Evolutionary conservation across 169 alveolate species (phyloP), one percentile per base, ranked within the genome.

Genomic region (Plasmodium gonderi): DNA sequence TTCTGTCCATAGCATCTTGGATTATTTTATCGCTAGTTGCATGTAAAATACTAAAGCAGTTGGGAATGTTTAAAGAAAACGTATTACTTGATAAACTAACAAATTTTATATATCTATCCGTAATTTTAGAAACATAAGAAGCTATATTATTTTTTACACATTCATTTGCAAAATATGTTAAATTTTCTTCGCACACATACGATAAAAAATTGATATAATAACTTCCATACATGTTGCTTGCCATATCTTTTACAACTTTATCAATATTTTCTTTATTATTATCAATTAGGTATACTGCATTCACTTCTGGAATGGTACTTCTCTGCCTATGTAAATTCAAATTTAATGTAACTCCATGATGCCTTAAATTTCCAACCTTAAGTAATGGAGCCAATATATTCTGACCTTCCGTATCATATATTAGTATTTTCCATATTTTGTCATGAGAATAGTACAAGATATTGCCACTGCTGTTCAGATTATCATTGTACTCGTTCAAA

Each of bases 101-200:
- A 77, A 96, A 97, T 90, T 97, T 97, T 20, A 97, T 17, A 79
- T 97, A 96, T 45, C 98, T 95, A 87, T 97, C 98, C n/a, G 97
- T 96, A 51, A 97, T 97, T 69, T 96, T 92, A n/a, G 97, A 95
- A 31, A 96, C 94, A 72, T 94, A 75, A 78, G 93, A 85, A 23
- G 87, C 95, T 51, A 96, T 94, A 31, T 97, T 96, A 31, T 93
- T 92, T 91, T 96, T 98, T 69, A 96, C 96, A 68, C 96, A 96
- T 74, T 91, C 94, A 51, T 81, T 92, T 5, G 98, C 98, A 72
- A 97, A 91, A 29, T 96, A 94, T 36, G 94, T 89, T 31, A 97
- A 72, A 49, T 78, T 92, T 14, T 72, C 95, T 40, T 97, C 96
- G n/a, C 96, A 44, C 20, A 97, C 95, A 36, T 96, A 97, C 6